Evolutionary conservation across 106 monocot genomes (phyloP).

Genomic region (Dioscorea dumetorum): DNA sequence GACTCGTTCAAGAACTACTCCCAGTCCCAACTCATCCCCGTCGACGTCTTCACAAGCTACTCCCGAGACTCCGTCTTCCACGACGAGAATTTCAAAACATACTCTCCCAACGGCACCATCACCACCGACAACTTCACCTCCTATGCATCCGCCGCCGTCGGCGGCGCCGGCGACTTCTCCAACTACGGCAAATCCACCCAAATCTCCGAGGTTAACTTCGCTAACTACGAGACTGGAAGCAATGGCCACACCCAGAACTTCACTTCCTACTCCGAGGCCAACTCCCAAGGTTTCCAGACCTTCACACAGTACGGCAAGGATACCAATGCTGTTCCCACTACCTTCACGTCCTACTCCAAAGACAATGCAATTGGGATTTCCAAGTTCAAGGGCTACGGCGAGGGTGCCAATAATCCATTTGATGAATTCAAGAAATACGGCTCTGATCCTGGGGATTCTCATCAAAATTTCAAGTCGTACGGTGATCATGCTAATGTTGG

Average conservation of each 20-base stretch:
- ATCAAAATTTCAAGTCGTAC: slow-evolving; percentile 45
- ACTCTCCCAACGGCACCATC: slow-evolving; percentile 53
- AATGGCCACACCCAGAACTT: slow-evolving; percentile 33
- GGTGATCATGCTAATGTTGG: slow-evolving; percentile 27
- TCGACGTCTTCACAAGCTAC: slow-evolving; percentile 85
- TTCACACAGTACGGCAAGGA: slow-evolving; percentile 75
- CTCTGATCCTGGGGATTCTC: slow-evolving; percentile 38
- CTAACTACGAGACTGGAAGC: slow-evolving; percentile 56
- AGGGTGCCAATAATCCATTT: slow-evolving; percentile 28
- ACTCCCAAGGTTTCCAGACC: slow-evolving; percentile 60
- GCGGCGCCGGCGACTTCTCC: slow-evolving; percentile 47
- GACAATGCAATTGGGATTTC: slow-evolving; percentile 56
- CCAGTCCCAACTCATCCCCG: slow-evolving; percentile 37
- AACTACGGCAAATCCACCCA: slow-evolving; percentile 37
- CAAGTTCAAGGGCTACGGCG: slow-evolving; percentile 46
- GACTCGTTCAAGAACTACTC: slow-evolving; percentile 75
- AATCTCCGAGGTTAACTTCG: slow-evolving; percentile 50
- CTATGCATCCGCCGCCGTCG: slow-evolving; percentile 46
- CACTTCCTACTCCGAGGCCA: slow-evolving; percentile 43
- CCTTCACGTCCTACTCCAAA: slow-evolving; percentile 50
- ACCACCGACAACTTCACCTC: slow-evolving; percentile 79
- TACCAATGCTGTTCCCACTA: slow-evolving; percentile 20
- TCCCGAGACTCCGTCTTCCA: slow-evolving; percentile 39
- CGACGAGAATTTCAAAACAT: slow-evolving; percentile 32
- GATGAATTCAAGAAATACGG: slow-evolving; percentile 46